Conservation (phyloP, 768 basidiomycete genomes). For the Tubosaeta sp. region DNA sequence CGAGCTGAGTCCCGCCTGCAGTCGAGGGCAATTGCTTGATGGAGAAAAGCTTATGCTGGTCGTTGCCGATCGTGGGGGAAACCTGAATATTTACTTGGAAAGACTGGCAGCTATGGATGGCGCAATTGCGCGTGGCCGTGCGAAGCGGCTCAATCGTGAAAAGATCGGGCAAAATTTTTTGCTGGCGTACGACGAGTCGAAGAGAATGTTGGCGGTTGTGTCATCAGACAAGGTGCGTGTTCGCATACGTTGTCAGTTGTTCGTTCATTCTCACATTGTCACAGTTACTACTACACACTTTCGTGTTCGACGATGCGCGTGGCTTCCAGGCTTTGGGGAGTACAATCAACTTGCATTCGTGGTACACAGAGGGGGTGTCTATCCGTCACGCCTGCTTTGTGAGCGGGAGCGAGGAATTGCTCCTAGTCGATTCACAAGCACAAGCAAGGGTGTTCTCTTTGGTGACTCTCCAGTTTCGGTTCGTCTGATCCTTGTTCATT, state of each 20-base stretch:
- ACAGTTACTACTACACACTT: conserved; percentile 42
- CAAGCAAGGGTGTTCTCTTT: conserved; percentile 40
- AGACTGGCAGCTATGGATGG: conserved; percentile 25
- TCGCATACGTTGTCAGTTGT: background rate
- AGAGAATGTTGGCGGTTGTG: no score
- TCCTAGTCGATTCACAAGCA: conserved; percentile 42
- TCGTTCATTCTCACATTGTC: background rate
- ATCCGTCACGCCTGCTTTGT: conserved; percentile 43
- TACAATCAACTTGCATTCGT: conserved; percentile 36
- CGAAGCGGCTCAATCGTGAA: conserved; percentile 38
- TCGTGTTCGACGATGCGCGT: conserved; percentile 44
- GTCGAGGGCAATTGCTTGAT: conserved; percentile 39
- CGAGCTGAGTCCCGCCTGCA: conserved; percentile 2
- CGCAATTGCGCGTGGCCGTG: conserved; percentile 24
- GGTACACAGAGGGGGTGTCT: conserved; percentile 34
- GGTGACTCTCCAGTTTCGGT: no score
- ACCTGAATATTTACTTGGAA: conserved; percentile 40
- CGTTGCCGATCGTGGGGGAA: conserved; percentile 31
- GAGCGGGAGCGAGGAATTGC: conserved; percentile 47
- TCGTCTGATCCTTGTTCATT: conserved; percentile 31
- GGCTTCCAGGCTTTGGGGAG: conserved; percentile 39
- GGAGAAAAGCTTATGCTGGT: conserved; percentile 40
- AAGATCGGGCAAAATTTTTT: conserved; percentile 45
- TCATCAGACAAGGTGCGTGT: conserved; percentile 24
- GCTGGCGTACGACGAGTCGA: background rate